Base-by-base conservation (phyloP, 176 grass and related monocot genomes). In the Zizania latifolia region DNA sequence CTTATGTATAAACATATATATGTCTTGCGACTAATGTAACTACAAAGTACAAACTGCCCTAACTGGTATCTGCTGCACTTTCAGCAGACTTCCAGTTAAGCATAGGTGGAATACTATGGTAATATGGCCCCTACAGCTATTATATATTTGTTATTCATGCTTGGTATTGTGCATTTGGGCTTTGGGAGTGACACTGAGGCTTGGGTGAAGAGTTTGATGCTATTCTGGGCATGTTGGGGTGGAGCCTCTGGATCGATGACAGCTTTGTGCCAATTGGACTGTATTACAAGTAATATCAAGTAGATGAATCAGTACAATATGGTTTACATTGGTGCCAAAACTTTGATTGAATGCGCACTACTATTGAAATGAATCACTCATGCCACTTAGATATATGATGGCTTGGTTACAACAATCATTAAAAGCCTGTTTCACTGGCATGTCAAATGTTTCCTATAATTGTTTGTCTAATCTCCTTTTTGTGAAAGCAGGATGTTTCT, bases 401-500 rank as follows among this genome's bases (percentile, higher is more conserved):
- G 57, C 5, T 71, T 77, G 22, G 30, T 36, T 64, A 17, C 2
- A 31, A 8, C 37, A 71, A 65, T 21, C 26, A 53, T 71, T 70
- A 41, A 17, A 23, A 8, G 4, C 57, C 39, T 48, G 37, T 61
- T 38, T 7, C 17, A 72, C 16, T 9, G 23, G 48, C 24, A 31
- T 65, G 21, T 6, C 73, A 33, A 17, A 63, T 58, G 12, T 30
- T 29, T 70, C 7, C 0, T 37, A 50, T 8, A 1, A 3, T 8
- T 46, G 19, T 29, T 58, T 60, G 22, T 33, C 10, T 56, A 31
- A 56, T 59, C 21, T 63, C 38, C 6, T 70, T 16, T 35, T 72
- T 57, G 10, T 82, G 10, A 51, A 33, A 60, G 11, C 67, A 87
- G 85, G 85, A 87, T 73, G 24, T 78, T 67, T 87, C 85, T 39